Conservation (phyloP, 495 filamentous ascomycete species). For the Hypoxylon crocopeplum region DNA sequence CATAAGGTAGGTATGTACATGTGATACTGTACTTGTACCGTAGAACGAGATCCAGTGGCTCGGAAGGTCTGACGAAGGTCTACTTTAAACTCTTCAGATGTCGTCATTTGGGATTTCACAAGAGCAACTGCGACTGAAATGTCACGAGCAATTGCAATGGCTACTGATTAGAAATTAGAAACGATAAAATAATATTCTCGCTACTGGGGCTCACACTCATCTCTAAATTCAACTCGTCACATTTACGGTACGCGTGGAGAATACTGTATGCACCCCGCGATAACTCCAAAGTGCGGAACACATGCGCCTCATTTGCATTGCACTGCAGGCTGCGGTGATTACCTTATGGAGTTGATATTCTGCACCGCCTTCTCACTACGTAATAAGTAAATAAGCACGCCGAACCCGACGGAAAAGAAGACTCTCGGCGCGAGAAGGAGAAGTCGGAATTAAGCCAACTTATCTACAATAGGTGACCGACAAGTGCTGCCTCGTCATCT, state of each 20-base stretch:
- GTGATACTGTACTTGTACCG: no score
- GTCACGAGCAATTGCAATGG: no score
- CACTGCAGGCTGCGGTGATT: constrained; percentile 9
- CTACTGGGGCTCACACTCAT: no score
- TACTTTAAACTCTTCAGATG: background rate
- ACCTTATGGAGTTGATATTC: background rate
- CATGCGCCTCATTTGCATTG: constrained; percentile 24
- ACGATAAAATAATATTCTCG: no score
- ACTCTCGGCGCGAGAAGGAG: constrained; percentile 5
- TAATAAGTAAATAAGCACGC: background rate
- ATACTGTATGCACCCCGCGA: constrained; percentile 27
- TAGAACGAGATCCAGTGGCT: no score
- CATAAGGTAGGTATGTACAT: no score
- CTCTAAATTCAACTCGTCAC: background rate
- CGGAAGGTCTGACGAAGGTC: background rate
- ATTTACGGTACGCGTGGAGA: background rate
- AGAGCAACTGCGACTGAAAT: no score
- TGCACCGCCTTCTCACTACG: constrained; percentile 20
- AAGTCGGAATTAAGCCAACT: constrained; percentile 11
- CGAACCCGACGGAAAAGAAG: background rate
- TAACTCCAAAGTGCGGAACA: constrained; percentile 1
- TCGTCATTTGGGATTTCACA: no score
- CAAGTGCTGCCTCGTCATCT: constrained; percentile 17
- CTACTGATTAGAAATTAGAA: no score
- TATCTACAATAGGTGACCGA: no score